Conservation (phyloP, 192 early-diverging fungal species). For the Rhizophagus prolifer region DNA sequence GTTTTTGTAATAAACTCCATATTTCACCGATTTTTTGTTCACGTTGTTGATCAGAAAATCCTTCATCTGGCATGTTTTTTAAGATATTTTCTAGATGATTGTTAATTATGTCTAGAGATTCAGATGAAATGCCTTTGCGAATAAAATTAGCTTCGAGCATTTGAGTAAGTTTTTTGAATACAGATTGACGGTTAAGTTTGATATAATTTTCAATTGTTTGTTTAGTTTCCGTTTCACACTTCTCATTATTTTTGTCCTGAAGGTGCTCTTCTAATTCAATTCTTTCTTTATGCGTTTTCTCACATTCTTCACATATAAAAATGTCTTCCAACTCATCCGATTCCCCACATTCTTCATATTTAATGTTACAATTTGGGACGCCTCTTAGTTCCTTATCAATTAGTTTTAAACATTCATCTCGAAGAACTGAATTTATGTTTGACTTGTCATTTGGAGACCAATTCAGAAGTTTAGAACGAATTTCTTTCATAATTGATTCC, state of each 20-base stretch:
- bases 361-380: neutral
- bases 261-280: neutral
- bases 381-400: neutral
- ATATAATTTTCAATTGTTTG: constrained; percentile 22
- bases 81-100: neutral
- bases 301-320: neutral
- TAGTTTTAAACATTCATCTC: neutral
- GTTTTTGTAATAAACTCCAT: neutral
- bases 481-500: neutral
- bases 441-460: neutral
- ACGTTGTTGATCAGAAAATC: neutral
- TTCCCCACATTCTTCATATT: neutral
- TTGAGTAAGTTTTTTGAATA: constrained; percentile 7
- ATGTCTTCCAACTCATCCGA: too few relatives aligned
- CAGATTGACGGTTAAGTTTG: neutral
- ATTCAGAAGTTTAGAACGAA: neutral
- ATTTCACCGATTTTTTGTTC: neutral
- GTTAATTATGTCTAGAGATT: constrained; percentile 18
- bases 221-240: neutral
- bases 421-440: neutral
- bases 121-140: constrained; percentile 5
- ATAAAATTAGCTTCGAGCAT: constrained; percentile 14
- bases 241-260: neutral
- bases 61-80: neutral
- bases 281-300: neutral